phyloP scores from a whole-genome alignment of 2,329 filamentous ascomycete genomes.

The Pochonia chlamydosporia region DNA sequence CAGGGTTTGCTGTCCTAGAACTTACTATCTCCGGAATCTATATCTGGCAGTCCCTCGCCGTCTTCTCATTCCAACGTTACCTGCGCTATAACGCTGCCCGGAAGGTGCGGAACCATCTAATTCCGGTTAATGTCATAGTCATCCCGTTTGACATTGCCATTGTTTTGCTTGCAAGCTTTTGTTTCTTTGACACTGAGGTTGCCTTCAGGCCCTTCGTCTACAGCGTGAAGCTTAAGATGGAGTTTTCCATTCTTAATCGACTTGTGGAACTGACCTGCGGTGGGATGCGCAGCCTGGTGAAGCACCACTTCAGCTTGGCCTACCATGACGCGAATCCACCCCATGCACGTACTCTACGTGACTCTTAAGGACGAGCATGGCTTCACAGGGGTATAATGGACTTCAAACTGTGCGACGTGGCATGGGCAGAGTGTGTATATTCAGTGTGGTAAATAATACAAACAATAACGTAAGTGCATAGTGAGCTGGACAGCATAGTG shows the following conservation, averaged over 20 bases:
- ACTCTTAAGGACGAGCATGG: too few relatives aligned
- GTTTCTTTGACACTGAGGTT: slow-evolving; percentile 22
- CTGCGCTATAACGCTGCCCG: slow-evolving; percentile 16
- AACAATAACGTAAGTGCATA: too few relatives aligned
- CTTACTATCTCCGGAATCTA: slow-evolving; percentile 45
- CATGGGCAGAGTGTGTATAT: too few relatives aligned
- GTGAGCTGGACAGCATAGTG: too few relatives aligned
- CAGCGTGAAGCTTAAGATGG: slow-evolving; percentile 27
- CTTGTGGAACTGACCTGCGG: slow-evolving; percentile 19
- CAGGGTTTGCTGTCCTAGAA: slow-evolving; percentile 47
- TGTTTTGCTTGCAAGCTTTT: slow-evolving; percentile 21
- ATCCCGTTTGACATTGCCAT: slow-evolving; percentile 34
- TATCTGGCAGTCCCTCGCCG: slow-evolving; percentile 41
- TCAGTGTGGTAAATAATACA: too few relatives aligned
- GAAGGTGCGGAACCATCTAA: slow-evolving; percentile 25
- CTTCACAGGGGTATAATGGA: too few relatives aligned
- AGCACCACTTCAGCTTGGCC: too few relatives aligned
- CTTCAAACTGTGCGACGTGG: too few relatives aligned
- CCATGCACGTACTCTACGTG: too few relatives aligned
- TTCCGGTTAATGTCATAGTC: slow-evolving; percentile 34
- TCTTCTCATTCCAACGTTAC: slow-evolving; percentile 33
- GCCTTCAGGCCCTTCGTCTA: slow-evolving; percentile 26
- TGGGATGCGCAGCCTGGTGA: too few relatives aligned
- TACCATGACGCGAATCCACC: too few relatives aligned
- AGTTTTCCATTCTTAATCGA: slow-evolving; percentile 25